These are phyloP conservation scores for Bryoerythrophyllum caledonicum DNA, from an alignment of 225 moss, liverwort and hornwort species.

Conservation along the genomic window DNA sequence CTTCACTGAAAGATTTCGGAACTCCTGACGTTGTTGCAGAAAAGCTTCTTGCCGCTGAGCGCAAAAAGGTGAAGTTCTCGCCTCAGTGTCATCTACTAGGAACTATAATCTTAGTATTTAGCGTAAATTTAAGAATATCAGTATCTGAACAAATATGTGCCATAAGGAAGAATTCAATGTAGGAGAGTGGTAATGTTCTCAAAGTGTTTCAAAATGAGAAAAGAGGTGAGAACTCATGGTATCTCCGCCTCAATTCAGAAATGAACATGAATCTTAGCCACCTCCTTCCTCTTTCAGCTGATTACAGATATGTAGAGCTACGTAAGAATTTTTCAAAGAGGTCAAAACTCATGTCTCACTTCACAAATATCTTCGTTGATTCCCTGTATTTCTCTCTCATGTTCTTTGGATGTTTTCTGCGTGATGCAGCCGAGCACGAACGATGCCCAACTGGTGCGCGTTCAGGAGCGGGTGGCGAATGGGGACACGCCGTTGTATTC, in stretches of 20 bases:
- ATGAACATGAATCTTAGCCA: no score
- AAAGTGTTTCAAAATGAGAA: no score
- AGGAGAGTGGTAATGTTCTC: neutral
- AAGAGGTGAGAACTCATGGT: no score
- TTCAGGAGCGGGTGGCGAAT: conserved; percentile 65
- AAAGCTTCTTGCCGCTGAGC: conserved; percentile 87
- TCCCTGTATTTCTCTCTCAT: neutral
- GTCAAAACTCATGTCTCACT: no score
- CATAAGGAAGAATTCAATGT: neutral
- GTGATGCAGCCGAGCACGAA: conserved; percentile 90
- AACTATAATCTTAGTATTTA: neutral
- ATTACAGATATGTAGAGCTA: no score
- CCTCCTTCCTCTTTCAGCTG: no score
- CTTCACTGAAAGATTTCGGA: conserved; percentile 86
- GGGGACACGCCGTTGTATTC: conserved; percentile 75
- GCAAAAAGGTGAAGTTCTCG: conserved; percentile 64
- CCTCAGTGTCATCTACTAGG: neutral
- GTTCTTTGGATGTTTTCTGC: neutral
- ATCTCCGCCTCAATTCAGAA: no score
- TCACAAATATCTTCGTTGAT: no score
- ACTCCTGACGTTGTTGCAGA: conserved; percentile 67
- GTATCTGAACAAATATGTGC: neutral
- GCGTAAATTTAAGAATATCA: neutral
- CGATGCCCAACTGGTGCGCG: conserved; percentile 74
- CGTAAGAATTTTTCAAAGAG: no score